phyloP scores from a whole-genome alignment of 2,329 filamentous ascomycete genomes.

The Emergomyces africanus region DNA sequence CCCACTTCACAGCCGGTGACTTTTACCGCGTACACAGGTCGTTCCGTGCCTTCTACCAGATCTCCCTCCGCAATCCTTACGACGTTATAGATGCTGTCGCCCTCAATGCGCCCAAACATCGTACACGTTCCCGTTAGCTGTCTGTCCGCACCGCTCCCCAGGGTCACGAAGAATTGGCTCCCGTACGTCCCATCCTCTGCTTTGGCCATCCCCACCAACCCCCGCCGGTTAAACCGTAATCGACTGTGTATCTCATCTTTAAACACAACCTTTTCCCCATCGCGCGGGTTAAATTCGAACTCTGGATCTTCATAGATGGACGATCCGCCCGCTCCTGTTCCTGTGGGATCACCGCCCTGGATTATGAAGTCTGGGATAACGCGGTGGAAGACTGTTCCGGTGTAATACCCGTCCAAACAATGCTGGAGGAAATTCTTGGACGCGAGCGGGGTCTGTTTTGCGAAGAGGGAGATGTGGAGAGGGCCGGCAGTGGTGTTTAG shows the following conservation, averaged over 20 bases:
- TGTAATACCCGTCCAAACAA: slow-evolving; percentile 91
- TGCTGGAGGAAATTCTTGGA: slow-evolving; percentile 94
- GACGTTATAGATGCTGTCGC: slow-evolving; percentile 92
- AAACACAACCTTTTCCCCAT: slow-evolving; percentile 51
- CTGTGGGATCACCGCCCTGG: slow-evolving; percentile 89
- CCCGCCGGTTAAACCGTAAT: slow-evolving; percentile 83
- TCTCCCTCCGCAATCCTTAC: slow-evolving; percentile 88
- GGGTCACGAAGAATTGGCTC: slow-evolving; percentile 93
- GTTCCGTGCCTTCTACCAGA: slow-evolving; percentile 62
- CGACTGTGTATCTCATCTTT: slow-evolving; percentile 86
- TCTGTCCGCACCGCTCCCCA: slow-evolving; percentile 59
- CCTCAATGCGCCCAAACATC: slow-evolving; percentile 80
- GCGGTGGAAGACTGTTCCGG: slow-evolving; percentile 86
- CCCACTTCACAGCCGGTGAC: slow-evolving; percentile 42
- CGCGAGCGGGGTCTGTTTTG: slow-evolving; percentile 81
- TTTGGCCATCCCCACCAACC: slow-evolving; percentile 93
- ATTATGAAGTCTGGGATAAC: slow-evolving; percentile 84
- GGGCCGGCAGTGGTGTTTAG: slow-evolving; percentile 85
- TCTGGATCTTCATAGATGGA: slow-evolving; percentile 70
- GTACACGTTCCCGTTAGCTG: slow-evolving; percentile 87
- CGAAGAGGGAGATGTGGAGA: slow-evolving; percentile 83
- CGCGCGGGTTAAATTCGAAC: slow-evolving; percentile 41
- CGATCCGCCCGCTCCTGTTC: slow-evolving; percentile 81
- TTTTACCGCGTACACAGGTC: slow-evolving; percentile 74
- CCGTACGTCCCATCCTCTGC: slow-evolving; percentile 60